Base-by-base conservation (phyloP, 169 alveolate genomes). In the Cystoisospora suis region DNA sequence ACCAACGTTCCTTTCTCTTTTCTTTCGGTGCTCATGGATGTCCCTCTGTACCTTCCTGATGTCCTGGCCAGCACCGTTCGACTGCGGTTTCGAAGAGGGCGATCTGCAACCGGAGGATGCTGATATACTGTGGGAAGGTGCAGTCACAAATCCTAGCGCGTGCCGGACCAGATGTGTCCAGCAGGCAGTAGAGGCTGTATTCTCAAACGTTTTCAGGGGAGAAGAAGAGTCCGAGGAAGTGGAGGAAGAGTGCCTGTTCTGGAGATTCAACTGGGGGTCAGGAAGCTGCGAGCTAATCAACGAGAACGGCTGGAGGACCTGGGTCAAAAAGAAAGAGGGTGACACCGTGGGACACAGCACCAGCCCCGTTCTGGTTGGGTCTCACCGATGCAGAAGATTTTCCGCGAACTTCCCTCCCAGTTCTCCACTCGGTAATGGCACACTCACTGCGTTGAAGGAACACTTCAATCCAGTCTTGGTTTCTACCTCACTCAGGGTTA, bases 401-500 rank as follows among this genome's bases (percentile, higher is more conserved):
- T 72, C 83, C 27, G 23, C 49, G 40, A 15, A 17, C 34, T 72
- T 38, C 56, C 83, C 83, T 36, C 83, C 83, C 0, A 3, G 7
- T 1, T 72, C 83, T 27, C 58, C 83, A 38, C 83, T 72, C 15
- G 83, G 83, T 72, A 15, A 38, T 72, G 83, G 12, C 83, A 17
- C 56, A 72, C 65, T 53, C 29, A 53, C 65, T 15, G 12, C 65
- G 65, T 53, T 23, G 23, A 23, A 23, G 29, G 12, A 53, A 23
- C 65, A 53, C 65, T 53, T 15, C 12, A 53, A 53, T 53, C 65
- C 65, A 53, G 29, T 12, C 23, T 23, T 12, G 12, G 29, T 15
- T 12, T 12, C 12, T 12, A 53, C 65, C 65, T 15, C 65, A 23
- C 12, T 12, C 12, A 53, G 65, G 12, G 65, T 12, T 53, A 15